Evolutionary conservation across 2,329 filamentous ascomycete species (phyloP), one percentile per base, ranked within the genome.

Genomic region (Lachnellula hyalina): DNA sequence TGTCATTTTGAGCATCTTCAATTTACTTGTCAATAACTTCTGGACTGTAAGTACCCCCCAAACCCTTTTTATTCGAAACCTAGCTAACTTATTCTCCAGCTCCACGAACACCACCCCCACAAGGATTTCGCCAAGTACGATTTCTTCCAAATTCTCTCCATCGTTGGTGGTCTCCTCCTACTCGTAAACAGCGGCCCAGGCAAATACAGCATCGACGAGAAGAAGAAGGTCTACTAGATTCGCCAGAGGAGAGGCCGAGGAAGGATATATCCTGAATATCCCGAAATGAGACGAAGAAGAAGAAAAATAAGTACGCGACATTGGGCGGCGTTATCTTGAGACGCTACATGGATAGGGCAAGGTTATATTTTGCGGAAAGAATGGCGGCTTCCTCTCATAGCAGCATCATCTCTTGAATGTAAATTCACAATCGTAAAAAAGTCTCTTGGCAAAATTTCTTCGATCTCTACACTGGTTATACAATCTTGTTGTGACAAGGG

Each of bases 121-220:
- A 97, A 97, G 84, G 94, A 99, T 75, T 99, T 99, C 71, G 94
- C 94, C 80, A 99, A 99, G 78, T 99, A 99, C 83, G 94, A 99
- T 74, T 99, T 99, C 81, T 99, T 99, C 86, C 94, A 99, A 80
- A 96, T 97, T 67, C 81, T 99, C 53, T 99, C 94, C 51, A 99
- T 99, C 71, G 93, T 97, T 63, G 94, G 94, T 62, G 94, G 94
- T 73, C 89, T 99, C 55, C 82, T 99, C 55, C 86, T 99, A 63
- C 84, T 99, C 63, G 92, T 97, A 76, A 99, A 99, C 84, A 96
- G 94, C 83, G 94, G 94, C 59, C 94, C 94, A 9, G 94, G 94
- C 61, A 92, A 96, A 74, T 89, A 97, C 80, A 96, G 89, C 73
- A 93, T 97, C 74, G 94, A 99, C 75, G 94, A 99, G 84, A 99